A percentile compares a stretch with the other conserved stretches of the same genome.
These are phyloP conservation scores for Datura wrightii DNA, from an alignment of 257 asterid species.

Conservation along the genomic window DNA sequence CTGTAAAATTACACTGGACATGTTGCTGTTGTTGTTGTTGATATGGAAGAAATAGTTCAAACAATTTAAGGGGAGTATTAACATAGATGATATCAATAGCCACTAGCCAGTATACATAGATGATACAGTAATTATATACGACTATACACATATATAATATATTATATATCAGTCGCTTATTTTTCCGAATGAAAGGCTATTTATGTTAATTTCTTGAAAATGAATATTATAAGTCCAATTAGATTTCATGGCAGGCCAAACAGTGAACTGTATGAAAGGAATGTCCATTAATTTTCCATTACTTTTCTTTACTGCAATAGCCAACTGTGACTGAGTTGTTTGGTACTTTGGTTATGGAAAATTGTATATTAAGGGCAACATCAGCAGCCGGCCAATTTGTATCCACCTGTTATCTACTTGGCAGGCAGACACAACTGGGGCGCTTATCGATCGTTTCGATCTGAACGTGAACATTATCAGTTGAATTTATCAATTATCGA, in stretches of 20 bases:
- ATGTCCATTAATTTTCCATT: neutral
- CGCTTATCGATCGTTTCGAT: neutral
- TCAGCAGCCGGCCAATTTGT: constrained; percentile 13
- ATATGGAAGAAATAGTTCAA: neutral
- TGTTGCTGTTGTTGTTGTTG: neutral
- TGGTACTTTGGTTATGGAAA: neutral
- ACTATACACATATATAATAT: neutral
- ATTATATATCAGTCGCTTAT: no score
- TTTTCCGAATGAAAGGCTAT: neutral
- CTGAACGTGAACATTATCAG: neutral
- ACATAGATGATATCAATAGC: neutral
- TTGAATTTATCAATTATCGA: no score
- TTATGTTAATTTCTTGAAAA: neutral
- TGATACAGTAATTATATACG: neutral
- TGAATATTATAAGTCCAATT: neutral
- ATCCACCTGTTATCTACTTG: constrained; percentile 8
- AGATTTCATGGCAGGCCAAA: constrained; percentile 25
- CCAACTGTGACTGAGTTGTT: neutral
- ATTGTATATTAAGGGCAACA: neutral
- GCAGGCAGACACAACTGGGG: neutral
- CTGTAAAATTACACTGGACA: no score
- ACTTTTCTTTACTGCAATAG: neutral
- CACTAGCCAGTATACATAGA: no score
- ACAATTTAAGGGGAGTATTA: neutral
- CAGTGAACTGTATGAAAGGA: neutral